Evolutionary conservation across 2,329 filamentous ascomycete genomes (phyloP).

Genomic region (Scedosporium dehoogii): DNA sequence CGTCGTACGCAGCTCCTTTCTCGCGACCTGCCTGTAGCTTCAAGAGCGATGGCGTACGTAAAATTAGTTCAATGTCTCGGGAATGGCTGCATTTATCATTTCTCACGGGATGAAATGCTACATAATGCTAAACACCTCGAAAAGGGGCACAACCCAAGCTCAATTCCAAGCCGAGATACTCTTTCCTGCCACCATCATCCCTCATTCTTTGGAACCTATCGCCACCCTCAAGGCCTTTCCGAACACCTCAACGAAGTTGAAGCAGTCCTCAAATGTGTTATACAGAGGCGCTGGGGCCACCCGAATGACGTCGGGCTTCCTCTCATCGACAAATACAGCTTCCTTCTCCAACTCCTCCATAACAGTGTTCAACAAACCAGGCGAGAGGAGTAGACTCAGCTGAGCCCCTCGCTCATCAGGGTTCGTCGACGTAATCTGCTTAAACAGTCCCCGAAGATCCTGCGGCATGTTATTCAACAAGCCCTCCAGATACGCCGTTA

Average conservation of each 20-base stretch:
- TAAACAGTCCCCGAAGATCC: constrained; percentile 27
- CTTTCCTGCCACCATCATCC: not conserved
- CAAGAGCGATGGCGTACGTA: too few species aligned
- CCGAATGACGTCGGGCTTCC: constrained; percentile 69
- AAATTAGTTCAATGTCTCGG: too few species aligned
- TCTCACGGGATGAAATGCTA: too few species aligned
- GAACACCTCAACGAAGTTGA: constrained; percentile 20
- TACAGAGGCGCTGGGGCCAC: constrained; percentile 74
- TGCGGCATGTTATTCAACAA: constrained; percentile 34
- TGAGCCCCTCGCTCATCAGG: constrained; percentile 63
- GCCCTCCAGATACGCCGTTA: constrained; percentile 65
- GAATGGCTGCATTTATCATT: too few species aligned
- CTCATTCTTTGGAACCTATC: not conserved
- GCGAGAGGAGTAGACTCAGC: constrained; percentile 54
- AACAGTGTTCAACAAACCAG: constrained; percentile 55
- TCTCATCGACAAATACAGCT: constrained; percentile 68
- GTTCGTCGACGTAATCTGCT: constrained; percentile 55
- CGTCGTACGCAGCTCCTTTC: too few species aligned
- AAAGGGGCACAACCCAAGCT: not conserved
- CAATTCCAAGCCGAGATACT: not conserved
- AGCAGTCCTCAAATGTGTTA: constrained; percentile 59
- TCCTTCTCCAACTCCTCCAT: constrained; percentile 50
- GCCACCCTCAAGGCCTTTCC: constrained; percentile 13
- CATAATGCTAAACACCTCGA: too few species aligned
- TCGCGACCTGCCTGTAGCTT: too few species aligned